Conservation (phyloP, 2,329 filamentous ascomycete genomes). For the Tolypocladium nubicola region DNA sequence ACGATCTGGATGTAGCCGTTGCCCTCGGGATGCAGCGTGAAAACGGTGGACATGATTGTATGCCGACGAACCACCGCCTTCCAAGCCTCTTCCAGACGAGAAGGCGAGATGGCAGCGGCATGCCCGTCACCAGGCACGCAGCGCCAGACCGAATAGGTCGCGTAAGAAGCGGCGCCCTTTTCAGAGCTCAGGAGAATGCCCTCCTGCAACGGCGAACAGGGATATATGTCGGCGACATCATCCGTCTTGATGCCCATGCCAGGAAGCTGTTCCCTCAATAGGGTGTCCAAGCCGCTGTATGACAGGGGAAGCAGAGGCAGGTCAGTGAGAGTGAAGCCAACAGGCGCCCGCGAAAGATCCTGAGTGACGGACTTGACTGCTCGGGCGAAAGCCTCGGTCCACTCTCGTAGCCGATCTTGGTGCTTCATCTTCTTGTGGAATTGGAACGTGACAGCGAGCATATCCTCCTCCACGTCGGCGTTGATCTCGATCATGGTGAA, state of each 20-base stretch:
- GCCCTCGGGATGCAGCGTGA: slow-evolving; percentile 5
- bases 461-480: slow-evolving; percentile 3
- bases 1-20: slow-evolving; percentile 7
- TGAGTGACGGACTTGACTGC: not conserved
- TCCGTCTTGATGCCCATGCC: slow-evolving; percentile 1
- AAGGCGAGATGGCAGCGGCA: not conserved
- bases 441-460: slow-evolving; percentile 2
- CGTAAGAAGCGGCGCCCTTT: slow-evolving; percentile 4
- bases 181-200: slow-evolving; percentile 24
- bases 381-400: slow-evolving; percentile 1
- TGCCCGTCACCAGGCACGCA: not conserved
- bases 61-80: slow-evolving; percentile 2
- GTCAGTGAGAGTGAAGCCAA: slow-evolving; percentile 17
- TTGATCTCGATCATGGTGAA: slow-evolving; percentile 5
- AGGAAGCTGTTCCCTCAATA: slow-evolving; percentile 2
- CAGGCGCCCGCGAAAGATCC: not conserved
- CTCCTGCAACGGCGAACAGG: slow-evolving; percentile 25
- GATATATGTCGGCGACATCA: slow-evolving; percentile 13
- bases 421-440: slow-evolving; percentile 4
- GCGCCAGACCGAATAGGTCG: slow-evolving; percentile 10
- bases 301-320: slow-evolving; percentile 18
- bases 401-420: slow-evolving; percentile 1
- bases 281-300: slow-evolving; percentile 1
- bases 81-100: slow-evolving; percentile 7
- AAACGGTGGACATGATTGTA: slow-evolving; percentile 3